Percentiles rank a stretch among this genome's conserved stretches.
phyloP scores from a whole-genome alignment of 371 early-diverging fungal genomes.

The Mucor velutinosus region DNA sequence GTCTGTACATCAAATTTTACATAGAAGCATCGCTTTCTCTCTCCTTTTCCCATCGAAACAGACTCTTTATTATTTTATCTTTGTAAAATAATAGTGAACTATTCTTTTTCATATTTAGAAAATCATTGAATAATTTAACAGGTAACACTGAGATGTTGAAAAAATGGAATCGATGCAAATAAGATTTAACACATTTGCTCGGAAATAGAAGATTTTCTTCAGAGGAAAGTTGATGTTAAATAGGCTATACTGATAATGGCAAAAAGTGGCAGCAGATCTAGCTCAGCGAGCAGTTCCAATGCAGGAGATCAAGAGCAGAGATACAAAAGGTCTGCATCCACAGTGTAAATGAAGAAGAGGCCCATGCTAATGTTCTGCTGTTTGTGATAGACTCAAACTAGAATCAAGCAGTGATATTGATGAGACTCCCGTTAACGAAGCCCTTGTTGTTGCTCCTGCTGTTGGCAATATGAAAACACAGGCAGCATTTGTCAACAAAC shows the following conservation, averaged over 20 bases:
- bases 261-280: conserved; percentile 22
- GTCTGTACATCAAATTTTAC: background rate
- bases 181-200: background rate
- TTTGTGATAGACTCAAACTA: conserved; percentile 18
- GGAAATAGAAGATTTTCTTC: background rate
- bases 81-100: background rate
- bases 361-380: too few relatives aligned
- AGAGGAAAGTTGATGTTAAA: background rate
- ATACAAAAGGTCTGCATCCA: conserved; percentile 18
- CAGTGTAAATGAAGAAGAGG: background rate
- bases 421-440: background rate
- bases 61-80: background rate
- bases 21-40: background rate
- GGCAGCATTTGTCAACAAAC: conserved; percentile 72
- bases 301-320: conserved; percentile 6
- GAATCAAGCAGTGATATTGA: conserved; percentile 6
- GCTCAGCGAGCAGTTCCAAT: conserved; percentile 16
- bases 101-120: background rate
- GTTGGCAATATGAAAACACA: conserved; percentile 45
- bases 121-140: background rate
- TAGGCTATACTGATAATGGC: conserved; percentile 5
- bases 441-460: background rate
- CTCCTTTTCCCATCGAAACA: background rate
- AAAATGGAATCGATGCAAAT: too few relatives aligned
- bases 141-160: background rate